phyloP scores from a whole-genome alignment of 331 rosid genomes.

The Quercus tomentella region DNA sequence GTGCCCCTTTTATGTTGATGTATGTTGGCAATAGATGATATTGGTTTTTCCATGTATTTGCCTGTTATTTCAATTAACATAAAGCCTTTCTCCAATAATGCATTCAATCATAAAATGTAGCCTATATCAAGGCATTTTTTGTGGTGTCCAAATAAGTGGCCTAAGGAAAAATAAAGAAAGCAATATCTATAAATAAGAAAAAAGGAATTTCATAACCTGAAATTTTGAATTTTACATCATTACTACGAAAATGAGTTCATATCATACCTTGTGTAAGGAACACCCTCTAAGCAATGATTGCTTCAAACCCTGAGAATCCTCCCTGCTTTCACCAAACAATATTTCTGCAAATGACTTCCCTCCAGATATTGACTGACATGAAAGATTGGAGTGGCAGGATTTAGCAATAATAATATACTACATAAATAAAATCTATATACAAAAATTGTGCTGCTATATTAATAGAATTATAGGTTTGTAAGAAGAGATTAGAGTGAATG shows the following conservation, averaged over 20 bases:
- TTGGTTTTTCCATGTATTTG: neutral
- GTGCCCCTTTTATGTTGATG: neutral
- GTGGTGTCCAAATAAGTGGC: neutral
- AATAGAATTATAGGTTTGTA: neutral
- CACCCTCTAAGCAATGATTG: conserved; percentile 72
- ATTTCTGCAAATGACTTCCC: conserved; percentile 85
- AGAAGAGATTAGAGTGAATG: neutral
- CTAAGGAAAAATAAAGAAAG: neutral
- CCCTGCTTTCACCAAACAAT: conserved; percentile 61
- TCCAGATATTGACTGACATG: conserved; percentile 82
- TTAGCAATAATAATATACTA: neutral
- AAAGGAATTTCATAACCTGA: conserved; percentile 1
- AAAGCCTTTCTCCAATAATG: neutral
- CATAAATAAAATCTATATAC: neutral
- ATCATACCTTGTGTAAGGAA: conserved; percentile 85
- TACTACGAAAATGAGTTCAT: conserved; percentile 3
- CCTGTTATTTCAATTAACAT: neutral
- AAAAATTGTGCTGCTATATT: neutral
- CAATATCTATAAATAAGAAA: neutral
- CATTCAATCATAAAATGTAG: neutral
- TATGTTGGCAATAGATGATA: neutral
- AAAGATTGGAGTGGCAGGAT: conserved; percentile 10
- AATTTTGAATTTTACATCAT: neutral
- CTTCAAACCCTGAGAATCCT: conserved; percentile 36
- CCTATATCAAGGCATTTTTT: neutral